Conservation (phyloP, 495 filamentous ascomycete genomes). For the Tuber umbilicatum region DNA sequence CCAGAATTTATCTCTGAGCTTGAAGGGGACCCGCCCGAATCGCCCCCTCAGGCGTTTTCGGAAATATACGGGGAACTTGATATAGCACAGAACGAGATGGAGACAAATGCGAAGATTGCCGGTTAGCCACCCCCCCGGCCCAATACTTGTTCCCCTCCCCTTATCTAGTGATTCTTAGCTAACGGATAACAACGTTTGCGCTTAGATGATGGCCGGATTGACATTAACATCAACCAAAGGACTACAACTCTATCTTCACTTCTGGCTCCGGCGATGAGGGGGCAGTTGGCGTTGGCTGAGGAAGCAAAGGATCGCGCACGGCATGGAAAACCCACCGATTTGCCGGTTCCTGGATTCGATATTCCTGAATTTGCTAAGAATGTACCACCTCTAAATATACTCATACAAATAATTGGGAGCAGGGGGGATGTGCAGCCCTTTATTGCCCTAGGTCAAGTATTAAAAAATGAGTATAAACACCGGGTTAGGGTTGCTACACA, state of each 20-base stretch:
- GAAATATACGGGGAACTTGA: slow-evolving; percentile 49
- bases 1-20: slow-evolving; percentile 8
- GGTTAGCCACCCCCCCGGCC: slow-evolving; percentile 32
- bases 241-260: slow-evolving; percentile 58
- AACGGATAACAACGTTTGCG: slow-evolving; percentile 55
- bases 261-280: slow-evolving; percentile 58
- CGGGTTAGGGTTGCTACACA: slow-evolving; percentile 66
- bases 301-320: slow-evolving; percentile 46
- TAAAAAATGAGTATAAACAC: slow-evolving; percentile 61
- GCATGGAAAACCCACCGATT: slow-evolving; percentile 22
- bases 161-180: slow-evolving; percentile 69
- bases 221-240: slow-evolving; percentile 63
- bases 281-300: slow-evolving; percentile 49
- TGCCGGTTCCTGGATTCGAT: slow-evolving; percentile 53
- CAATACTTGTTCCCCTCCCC: slow-evolving; percentile 33
- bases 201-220: slow-evolving; percentile 59
- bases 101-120: slow-evolving; percentile 50
- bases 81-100: slow-evolving; percentile 50
- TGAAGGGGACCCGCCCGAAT: slow-evolving; percentile 30
- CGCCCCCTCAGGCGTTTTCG: slow-evolving; percentile 50
- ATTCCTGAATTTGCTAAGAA: slow-evolving; percentile 44
- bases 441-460: slow-evolving; percentile 60
- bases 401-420: slow-evolving; percentile 72
- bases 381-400: slow-evolving; percentile 55
- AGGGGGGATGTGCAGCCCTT: slow-evolving; percentile 74